Percentiles rank a stretch among this genome's conserved stretches.
Evolutionary conservation across 805 yeast genomes (phyloP).

Genomic region (Hanseniaspora clermontiae): DNA sequence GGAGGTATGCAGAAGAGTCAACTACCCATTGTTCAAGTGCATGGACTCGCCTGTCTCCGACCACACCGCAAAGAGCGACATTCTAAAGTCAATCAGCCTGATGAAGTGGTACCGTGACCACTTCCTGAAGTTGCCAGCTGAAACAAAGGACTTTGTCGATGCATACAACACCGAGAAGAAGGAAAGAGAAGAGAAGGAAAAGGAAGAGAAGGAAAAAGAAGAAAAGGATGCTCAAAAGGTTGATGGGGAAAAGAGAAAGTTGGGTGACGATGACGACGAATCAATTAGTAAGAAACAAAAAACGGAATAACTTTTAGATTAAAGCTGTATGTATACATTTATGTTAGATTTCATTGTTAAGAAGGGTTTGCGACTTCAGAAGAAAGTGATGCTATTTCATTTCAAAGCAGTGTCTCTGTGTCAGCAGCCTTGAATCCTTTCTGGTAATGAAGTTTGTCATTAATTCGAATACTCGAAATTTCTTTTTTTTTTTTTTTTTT

Average conservation of each 20-base stretch:
- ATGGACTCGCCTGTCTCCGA: slow-evolving; percentile 39
- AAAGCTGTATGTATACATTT: too few species aligned
- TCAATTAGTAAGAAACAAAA: slow-evolving; percentile 6
- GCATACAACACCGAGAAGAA: slow-evolving; percentile 3
- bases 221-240: neutral
- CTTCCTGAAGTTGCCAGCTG: slow-evolving; percentile 34
- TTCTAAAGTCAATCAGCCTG: slow-evolving; percentile 76
- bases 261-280: neutral
- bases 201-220: neutral
- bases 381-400: too few species aligned
- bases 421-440: too few species aligned
- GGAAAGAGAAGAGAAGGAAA: neutral
- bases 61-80: slow-evolving; percentile 85
- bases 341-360: too few species aligned
- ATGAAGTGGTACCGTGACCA: slow-evolving; percentile 61
- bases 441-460: too few species aligned
- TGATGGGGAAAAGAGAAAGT: neutral
- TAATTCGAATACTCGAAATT: neutral
- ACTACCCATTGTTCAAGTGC: slow-evolving; percentile 43
- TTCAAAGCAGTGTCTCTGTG: too few species aligned
- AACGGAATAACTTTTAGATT: neutral
- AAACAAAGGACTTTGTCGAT: slow-evolving; percentile 14
- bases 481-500: neutral
- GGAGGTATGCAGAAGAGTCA: slow-evolving; percentile 71
- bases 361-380: too few species aligned